Conservation (phyloP, 192 early-diverging fungal species). For the Linnemannia hyalina region DNA sequence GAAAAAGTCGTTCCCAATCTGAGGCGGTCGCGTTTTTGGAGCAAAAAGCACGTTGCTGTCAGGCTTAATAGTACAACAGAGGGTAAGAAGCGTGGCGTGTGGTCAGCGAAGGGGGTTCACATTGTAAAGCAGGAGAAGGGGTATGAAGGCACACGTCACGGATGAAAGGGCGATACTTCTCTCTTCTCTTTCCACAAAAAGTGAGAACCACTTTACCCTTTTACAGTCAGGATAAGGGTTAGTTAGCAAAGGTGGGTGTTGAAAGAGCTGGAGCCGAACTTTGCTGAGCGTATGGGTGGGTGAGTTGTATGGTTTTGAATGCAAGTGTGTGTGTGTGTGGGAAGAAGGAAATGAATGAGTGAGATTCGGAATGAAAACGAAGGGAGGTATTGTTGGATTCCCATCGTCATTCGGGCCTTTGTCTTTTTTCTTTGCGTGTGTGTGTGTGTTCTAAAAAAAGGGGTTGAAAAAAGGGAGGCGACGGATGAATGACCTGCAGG, state of each 20-base stretch:
- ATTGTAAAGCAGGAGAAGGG: background rate
- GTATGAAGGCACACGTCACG: background rate
- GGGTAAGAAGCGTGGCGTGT: background rate
- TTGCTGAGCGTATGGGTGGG: background rate
- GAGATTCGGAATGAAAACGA: background rate
- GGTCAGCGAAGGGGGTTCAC: background rate
- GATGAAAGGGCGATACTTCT: background rate
- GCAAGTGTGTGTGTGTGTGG: background rate
- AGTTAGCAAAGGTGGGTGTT: too few species aligned
- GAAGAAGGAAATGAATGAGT: background rate
- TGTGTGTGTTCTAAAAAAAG: conserved; percentile 1
- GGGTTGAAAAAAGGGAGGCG: background rate
- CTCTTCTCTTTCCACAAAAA: too few species aligned
- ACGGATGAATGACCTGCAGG: background rate
- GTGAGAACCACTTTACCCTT: too few species aligned
- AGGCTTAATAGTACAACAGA: background rate
- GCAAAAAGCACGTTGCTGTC: background rate
- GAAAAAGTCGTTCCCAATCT: background rate
- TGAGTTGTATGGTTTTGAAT: background rate
- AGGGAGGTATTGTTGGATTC: background rate
- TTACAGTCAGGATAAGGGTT: too few species aligned
- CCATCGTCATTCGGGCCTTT: background rate
- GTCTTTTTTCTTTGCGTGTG: background rate
- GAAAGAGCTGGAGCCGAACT: background rate
- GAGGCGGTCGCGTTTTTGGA: background rate